These are phyloP conservation scores for Sicyos edulis DNA, from an alignment of 306 rosid species.

Conservation along the genomic window DNA sequence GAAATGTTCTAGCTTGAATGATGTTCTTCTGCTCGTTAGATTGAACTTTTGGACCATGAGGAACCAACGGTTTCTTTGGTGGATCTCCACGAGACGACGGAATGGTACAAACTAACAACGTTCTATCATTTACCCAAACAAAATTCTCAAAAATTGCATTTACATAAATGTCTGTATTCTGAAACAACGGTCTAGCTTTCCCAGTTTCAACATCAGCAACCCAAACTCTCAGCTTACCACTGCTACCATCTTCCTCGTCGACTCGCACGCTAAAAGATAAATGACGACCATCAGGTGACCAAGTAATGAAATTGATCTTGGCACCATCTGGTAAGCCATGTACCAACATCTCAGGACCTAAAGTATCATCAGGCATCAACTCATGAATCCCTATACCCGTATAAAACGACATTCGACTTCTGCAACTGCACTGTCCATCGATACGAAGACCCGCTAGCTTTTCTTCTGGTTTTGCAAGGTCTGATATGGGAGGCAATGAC, in stretches of 20 bases:
- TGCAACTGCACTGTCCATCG: conserved; percentile 76
- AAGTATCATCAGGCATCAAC: conserved; percentile 60
- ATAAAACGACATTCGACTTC: conserved; percentile 95
- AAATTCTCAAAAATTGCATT: conserved; percentile 84
- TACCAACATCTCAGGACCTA: conserved; percentile 66
- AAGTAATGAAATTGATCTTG: conserved; percentile 82
- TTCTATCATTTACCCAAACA: conserved; percentile 76
- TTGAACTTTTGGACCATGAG: conserved; percentile 83
- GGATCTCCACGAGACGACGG: conserved; percentile 66
- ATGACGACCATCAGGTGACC: conserved; percentile 90
- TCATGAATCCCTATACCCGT: conserved; percentile 81
- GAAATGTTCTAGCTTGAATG: conserved; percentile 85
- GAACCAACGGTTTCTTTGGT: conserved; percentile 82
- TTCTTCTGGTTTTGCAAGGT: conserved; percentile 83
- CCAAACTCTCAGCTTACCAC: conserved; percentile 73
- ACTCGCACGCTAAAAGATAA: conserved; percentile 72
- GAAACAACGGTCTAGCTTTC: conserved; percentile 68
- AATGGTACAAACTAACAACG: conserved; percentile 76
- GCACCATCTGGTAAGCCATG: conserved; percentile 80
- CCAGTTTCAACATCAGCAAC: conserved; percentile 85
- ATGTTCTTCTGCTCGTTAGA: conserved; percentile 66
- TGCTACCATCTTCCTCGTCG: conserved; percentile 47
- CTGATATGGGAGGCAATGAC: conserved; percentile 82
- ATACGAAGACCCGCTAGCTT: conserved; percentile 93
- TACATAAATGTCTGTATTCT: conserved; percentile 48